Conservation (phyloP, 1,284 basidiomycete genomes). For the Ustilago vetiveriae region DNA sequence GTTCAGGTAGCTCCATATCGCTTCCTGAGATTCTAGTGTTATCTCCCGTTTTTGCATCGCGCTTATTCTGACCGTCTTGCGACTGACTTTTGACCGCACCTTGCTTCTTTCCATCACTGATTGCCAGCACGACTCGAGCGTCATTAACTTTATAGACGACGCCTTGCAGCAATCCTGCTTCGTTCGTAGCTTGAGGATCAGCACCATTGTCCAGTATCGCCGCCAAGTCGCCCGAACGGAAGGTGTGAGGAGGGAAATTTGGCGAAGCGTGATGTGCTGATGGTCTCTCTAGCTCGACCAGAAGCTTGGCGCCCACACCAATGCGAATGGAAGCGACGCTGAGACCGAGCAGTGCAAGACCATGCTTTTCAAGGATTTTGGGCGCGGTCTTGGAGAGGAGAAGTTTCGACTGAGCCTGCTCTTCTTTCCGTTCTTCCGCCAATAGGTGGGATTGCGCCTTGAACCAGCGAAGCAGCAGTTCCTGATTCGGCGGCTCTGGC, state of each 20-base stretch:
- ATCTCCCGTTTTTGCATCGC: constrained; percentile 28
- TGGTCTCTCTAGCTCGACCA: constrained; percentile 86
- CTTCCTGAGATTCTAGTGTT: constrained; percentile 71
- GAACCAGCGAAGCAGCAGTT: constrained; percentile 73
- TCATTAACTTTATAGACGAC: constrained; percentile 43
- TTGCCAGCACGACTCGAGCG: constrained; percentile 26
- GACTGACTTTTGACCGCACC: not conserved
- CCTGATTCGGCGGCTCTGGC: constrained; percentile 37
- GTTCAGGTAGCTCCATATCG: constrained; percentile 81
- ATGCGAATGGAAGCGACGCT: constrained; percentile 77
- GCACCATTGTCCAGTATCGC: constrained; percentile 77
- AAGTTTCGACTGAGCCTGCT: constrained; percentile 81
- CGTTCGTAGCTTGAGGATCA: constrained; percentile 30
- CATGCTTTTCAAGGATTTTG: constrained; percentile 85
- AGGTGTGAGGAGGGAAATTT: constrained; percentile 82
- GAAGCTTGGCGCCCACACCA: constrained; percentile 89
- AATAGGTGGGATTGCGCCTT: constrained; percentile 77
- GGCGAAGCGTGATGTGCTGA: constrained; percentile 79
- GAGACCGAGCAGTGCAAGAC: constrained; percentile 80
- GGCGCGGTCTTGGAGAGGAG: constrained; percentile 84
- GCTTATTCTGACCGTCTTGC: constrained; percentile 19
- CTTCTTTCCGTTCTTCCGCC: constrained; percentile 78
- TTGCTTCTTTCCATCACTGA: constrained; percentile 25
- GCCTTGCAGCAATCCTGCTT: constrained; percentile 27
- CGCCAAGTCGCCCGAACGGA: constrained; percentile 85